Base-by-base conservation (phyloP, 768 basidiomycete species). In the Boletus sensibilis region DNA sequence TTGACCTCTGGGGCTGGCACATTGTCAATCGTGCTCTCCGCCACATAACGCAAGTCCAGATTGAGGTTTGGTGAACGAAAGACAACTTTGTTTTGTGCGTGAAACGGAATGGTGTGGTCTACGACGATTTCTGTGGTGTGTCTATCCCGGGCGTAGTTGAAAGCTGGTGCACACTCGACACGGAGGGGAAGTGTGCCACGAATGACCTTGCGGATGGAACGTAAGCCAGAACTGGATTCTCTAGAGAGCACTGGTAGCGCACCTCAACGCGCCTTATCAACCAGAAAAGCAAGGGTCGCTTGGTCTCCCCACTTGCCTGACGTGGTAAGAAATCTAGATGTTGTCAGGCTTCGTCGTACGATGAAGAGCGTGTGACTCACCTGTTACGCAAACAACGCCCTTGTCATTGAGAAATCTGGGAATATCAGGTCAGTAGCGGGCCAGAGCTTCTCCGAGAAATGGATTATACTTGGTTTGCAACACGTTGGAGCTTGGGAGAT, bases 161-260 rank as follows among this genome's bases (percentile, higher is more conserved):
- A 99, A 0, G 94, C 96, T 0, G 96, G 96, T 0, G 92, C 93
- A 64, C 92, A 94, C 75, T 98, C 92, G 72, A 98, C 80, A 55
- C 83, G 79, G 51, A 96, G 77, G 0, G 91, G 86, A 33, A 97
- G 76, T 8, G 68, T 80, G 1, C 96, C 96, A 18, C 96, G 88
- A 61, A 98, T 84, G 56, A 92, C 88, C 77, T 89, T 31, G 42
- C 0, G 12, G 43, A 49, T 11, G 41, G n/a, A 37, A 27, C 8
- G 14, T 49, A 4, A 57, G 9, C 10, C 2, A 37, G 12, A 31
- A 43, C 10, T 21, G 18, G 10, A 6, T 12, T 33, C 16, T 13
- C 8, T 23, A 9, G 34, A 44, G 29, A 44, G n/a, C 10, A 25
- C 12, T 5, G 14, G 13, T 38, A 18, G 3, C 69, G 40, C 40